Evolutionary conservation across 495 filamentous ascomycete species (phyloP), one percentile per base, ranked within the genome.

Genomic region (Melanomma pulvis-pyrius): DNA sequence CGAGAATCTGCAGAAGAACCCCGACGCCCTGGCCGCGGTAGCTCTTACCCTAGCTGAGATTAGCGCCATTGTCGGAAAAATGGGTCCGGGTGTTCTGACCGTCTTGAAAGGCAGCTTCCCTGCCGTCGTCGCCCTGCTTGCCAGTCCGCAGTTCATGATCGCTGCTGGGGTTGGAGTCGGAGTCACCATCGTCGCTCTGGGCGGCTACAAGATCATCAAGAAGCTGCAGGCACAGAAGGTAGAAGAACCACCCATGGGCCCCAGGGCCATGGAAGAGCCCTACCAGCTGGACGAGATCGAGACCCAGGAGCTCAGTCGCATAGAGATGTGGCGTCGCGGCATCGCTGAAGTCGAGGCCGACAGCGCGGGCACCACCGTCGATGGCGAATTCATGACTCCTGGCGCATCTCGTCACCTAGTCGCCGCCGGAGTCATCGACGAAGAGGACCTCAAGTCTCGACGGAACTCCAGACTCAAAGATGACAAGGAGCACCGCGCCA

Each of bases 161-260:
- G 90, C 93, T 22, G 91, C 90, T 17, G 91, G 94, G 21, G 86
- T 97, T 25, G 92, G 90, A 0, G 85, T 96, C 0, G 93, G 92
- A 15, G 89, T 93, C 15, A 97, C 92, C 0, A 86, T 98, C 4
- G 88, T 98, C 69, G 92, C 94, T 79, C 87, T 98, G 57, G 94
- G 94, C 44, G 94, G 94, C 15, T 97, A 90, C 84, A 97, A 94
- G 80, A 97, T 98, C 72, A 87, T 98, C 79, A 96, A 96, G 81
- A 87, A 87, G 71, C 88, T 97, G 67, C 78, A 82, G 1, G 75
- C 76, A 7, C 79, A 79, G 63, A 80, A 82, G 30, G 81, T 83
- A 59, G 80, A 80, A 28, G 73, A 72, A 28, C 71, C 71, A 1
- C 73, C 13, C 19, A 28, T n/a, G 24, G 39, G 39, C 2, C 39